A percentile compares a stretch with the other conserved stretches of the same genome.
Conservation (phyloP, 257 asterid species). For the Cynanchum wilfordii region DNA sequence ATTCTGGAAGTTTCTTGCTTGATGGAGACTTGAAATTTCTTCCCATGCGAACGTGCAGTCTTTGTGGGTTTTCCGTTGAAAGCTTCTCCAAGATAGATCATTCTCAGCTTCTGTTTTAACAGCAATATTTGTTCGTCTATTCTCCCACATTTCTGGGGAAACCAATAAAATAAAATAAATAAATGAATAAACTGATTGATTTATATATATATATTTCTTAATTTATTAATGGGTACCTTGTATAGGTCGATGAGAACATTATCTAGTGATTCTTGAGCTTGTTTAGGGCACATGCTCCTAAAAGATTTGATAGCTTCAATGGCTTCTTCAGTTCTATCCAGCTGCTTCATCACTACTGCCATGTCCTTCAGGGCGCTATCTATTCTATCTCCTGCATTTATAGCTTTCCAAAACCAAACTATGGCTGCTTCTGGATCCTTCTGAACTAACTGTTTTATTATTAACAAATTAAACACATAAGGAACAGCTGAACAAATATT, state of each 20-base stretch:
- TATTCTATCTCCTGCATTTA: slow-evolving; percentile 65
- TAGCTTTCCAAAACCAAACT: slow-evolving; percentile 75
- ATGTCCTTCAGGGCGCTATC: slow-evolving; percentile 82
- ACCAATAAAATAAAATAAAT: background rate
- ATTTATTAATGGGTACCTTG: slow-evolving; percentile 25
- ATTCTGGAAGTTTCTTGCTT: slow-evolving; percentile 70
- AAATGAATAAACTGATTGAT: too few relatives aligned
- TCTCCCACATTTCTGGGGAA: slow-evolving; percentile 66
- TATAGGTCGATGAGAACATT: slow-evolving; percentile 74
- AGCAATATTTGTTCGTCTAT: slow-evolving; percentile 69
- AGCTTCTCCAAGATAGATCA: slow-evolving; percentile 69
- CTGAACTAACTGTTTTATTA: slow-evolving; percentile 43
- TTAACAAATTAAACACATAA: too few relatives aligned
- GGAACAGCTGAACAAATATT: too few relatives aligned
- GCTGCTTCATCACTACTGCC: slow-evolving; percentile 83
- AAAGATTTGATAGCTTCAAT: slow-evolving; percentile 63
- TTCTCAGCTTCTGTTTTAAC: slow-evolving; percentile 69
- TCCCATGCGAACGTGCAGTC: slow-evolving; percentile 89
- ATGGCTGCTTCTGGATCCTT: slow-evolving; percentile 66
- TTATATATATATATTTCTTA: too few relatives aligned
- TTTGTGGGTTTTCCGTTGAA: slow-evolving; percentile 80
- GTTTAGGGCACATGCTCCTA: slow-evolving; percentile 51
- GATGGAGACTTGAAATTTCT: slow-evolving; percentile 82
- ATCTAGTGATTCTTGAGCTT: slow-evolving; percentile 69
- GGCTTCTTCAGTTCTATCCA: slow-evolving; percentile 64